A percentile compares a stretch with the other conserved stretches of the same genome.
Evolutionary conservation across 108 stramenopile species (phyloP).

Genomic region (Conticribra weissflogii): DNA sequence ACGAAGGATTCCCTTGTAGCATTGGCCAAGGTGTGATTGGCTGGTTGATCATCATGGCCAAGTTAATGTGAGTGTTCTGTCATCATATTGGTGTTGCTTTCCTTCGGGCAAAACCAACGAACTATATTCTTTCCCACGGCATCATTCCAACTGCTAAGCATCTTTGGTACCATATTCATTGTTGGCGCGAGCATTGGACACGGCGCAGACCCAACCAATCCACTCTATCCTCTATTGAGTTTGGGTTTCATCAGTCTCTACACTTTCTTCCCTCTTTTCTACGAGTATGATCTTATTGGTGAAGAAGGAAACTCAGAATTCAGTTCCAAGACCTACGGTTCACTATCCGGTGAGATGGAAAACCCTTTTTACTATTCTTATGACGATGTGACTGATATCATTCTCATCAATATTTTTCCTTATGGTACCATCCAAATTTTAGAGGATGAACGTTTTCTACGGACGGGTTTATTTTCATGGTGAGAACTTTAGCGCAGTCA

Average conservation of each 20-base stretch:
- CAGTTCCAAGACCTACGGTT: too few relatives aligned
- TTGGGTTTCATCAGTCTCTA: slow-evolving; percentile 4
- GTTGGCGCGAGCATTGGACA: neutral
- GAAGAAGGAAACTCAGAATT: too few relatives aligned
- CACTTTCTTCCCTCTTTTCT: neutral
- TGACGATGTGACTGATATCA: too few relatives aligned
- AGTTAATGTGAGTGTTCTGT: slow-evolving; percentile 17
- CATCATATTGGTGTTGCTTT: neutral
- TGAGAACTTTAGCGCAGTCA: neutral
- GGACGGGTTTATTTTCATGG: neutral
- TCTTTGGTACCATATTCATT: neutral
- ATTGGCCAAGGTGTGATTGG: slow-evolving; percentile 18
- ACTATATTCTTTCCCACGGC: too few relatives aligned
- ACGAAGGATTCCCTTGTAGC: slow-evolving; percentile 9
- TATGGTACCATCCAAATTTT: too few relatives aligned
- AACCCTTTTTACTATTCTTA: too few relatives aligned
- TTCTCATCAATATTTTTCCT: too few relatives aligned
- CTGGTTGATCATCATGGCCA: slow-evolving; percentile 18
- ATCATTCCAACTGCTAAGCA: too few relatives aligned
- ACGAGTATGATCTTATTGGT: too few relatives aligned
- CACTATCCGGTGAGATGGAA: too few relatives aligned
- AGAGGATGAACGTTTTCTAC: neutral
- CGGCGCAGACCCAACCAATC: neutral
- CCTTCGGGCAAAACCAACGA: neutral
- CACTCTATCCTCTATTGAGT: neutral